Base-by-base conservation (phyloP, 495 filamentous ascomycete genomes). In the Apiosordaria backusii region DNA sequence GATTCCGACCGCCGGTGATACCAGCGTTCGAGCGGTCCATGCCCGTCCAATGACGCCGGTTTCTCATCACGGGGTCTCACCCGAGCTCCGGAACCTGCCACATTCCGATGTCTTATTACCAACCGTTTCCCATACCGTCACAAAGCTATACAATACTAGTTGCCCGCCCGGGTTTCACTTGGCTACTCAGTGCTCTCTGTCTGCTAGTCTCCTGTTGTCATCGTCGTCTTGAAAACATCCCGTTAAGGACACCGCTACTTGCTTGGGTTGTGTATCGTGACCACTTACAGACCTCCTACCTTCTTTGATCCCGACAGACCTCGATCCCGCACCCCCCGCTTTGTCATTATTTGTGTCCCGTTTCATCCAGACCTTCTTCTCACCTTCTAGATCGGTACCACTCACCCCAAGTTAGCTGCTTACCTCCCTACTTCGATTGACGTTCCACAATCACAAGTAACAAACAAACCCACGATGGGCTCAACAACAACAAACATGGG, bases 401-500 rank as follows among this genome's bases (percentile, higher is more conserved):
- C 35, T 45, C 3, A 18, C 35, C 35, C 16, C 35, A 45, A 29
- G 27, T 29, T 7, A 29, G 27, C 27, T 4, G 7, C 9, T 15
- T 13, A 13, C 10, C 35, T 45, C 35, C 27, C 27, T 29, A 29
- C 27, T 3, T 29, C 27, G 7, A 53, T n/a, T 23, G 3, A 5
- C 27, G 59, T 61, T 23, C 27, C 18, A 19, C 26, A 61, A 61
- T n/a, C n/a, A n/a, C n/a, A n/a, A n/a, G n/a, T n/a, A n/a, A n/a
- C n/a, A 5, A 63, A 4, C 16, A 22, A 15, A 5, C 18, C 18
- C n/a, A 55, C 15, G 6, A 21, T 27, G 60, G 62, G 61, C 60
- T 71, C 26, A 26, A 69, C 68, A 66, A 50, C 69, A 61, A 64
- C 70, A 63, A 69, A 66, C 26, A 77, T 86, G 65, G 78, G 76